Evolutionary conservation across 2,329 filamentous ascomycete genomes (phyloP).

Genomic region (Cladorrhinum sp.): DNA sequence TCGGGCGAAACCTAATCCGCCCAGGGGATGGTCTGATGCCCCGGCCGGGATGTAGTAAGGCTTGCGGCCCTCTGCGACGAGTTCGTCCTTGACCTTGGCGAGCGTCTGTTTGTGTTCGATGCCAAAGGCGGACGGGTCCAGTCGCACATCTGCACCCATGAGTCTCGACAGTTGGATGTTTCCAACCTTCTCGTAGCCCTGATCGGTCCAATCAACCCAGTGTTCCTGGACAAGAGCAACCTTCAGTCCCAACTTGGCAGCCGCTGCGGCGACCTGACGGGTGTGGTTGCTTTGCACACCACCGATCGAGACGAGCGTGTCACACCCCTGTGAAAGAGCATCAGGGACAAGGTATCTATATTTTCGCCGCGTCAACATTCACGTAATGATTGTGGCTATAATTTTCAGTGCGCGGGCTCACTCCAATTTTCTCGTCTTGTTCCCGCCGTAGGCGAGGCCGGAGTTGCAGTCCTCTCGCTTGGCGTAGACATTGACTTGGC

Average conservation of each 20-base stretch:
- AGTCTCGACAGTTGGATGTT: slow-evolving; percentile 69
- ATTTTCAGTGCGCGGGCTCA: slow-evolving; percentile 28
- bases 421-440: slow-evolving; percentile 69
- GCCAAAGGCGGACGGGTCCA: slow-evolving; percentile 60
- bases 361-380: neutral
- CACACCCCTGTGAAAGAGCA: slow-evolving; percentile 53
- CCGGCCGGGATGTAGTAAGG: slow-evolving; percentile 72
- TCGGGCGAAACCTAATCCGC: slow-evolving; percentile 66
- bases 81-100: slow-evolving; percentile 51
- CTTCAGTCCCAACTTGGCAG: slow-evolving; percentile 55
- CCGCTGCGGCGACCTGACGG: slow-evolving; percentile 62
- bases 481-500: slow-evolving; percentile 62
- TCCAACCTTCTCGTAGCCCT: slow-evolving; percentile 61
- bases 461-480: slow-evolving; percentile 73
- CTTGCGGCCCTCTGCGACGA: slow-evolving; percentile 51
- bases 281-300: slow-evolving; percentile 71
- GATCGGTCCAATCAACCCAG: slow-evolving; percentile 63
- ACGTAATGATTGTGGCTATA: neutral
- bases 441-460: slow-evolving; percentile 64
- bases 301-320: slow-evolving; percentile 65
- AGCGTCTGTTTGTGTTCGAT: slow-evolving; percentile 67
- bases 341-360: slow-evolving; percentile 61
- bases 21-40: slow-evolving; percentile 66
- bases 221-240: slow-evolving; percentile 62
- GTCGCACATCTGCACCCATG: slow-evolving; percentile 62